These are phyloP conservation scores for Neofusicoccum umdonicola DNA, from an alignment of 2,329 filamentous ascomycete species.

Conservation along the genomic window DNA sequence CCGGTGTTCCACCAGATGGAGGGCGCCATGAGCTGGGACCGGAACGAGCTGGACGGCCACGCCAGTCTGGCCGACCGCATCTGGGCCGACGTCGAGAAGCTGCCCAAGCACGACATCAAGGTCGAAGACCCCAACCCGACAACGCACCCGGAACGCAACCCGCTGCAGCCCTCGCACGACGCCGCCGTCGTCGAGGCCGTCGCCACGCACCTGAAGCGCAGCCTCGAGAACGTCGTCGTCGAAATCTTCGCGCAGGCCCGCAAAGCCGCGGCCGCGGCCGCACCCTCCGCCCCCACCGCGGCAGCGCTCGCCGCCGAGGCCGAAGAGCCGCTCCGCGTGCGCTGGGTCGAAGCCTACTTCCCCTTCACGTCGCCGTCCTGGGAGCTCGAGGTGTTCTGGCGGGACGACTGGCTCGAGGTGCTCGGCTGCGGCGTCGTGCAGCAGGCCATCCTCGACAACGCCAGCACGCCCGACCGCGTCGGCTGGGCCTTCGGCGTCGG, in stretches of 20 bases:
- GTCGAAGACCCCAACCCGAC: slow-evolving; percentile 84
- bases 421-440: slow-evolving; percentile 89
- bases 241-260: slow-evolving; percentile 81
- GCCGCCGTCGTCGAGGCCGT: slow-evolving; percentile 78
- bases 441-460: slow-evolving; percentile 76
- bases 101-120: slow-evolving; percentile 71
- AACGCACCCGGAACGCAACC: slow-evolving; percentile 75
- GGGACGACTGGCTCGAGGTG: slow-evolving; percentile 92
- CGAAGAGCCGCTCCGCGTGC: slow-evolving; percentile 71
- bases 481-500: slow-evolving; percentile 97
- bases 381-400: slow-evolving; percentile 95
- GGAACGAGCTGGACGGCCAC: slow-evolving; percentile 52
- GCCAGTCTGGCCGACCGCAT: slow-evolving; percentile 53
- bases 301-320: slow-evolving; percentile 14
- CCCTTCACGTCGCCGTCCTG: slow-evolving; percentile 94
- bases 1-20: slow-evolving; percentile 99
- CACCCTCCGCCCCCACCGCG: slow-evolving; percentile 37
- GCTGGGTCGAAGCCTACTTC: slow-evolving; percentile 97
- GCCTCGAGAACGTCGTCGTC: slow-evolving; percentile 83
- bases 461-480: slow-evolving; percentile 69
- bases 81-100: slow-evolving; percentile 64
- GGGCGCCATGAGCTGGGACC: slow-evolving; percentile 85
- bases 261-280: slow-evolving; percentile 52
- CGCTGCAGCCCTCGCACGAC: slow-evolving; percentile 73
- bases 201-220: slow-evolving; percentile 80